Conservation (phyloP, 129 eudicot genomes). For the Heracleum sosnowskyi region DNA sequence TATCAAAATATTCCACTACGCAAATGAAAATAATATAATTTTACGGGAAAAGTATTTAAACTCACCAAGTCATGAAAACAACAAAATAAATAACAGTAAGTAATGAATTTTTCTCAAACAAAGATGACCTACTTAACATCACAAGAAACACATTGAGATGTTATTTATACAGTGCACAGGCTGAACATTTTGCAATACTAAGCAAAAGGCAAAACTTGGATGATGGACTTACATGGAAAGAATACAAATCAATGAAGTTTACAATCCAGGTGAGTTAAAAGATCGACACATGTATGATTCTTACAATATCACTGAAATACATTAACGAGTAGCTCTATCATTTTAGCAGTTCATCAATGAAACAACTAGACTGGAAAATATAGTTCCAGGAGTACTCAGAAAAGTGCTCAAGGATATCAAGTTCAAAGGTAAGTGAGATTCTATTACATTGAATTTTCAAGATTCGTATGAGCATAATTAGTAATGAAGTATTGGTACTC, state of each 20-base stretch:
- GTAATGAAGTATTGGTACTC: constrained; percentile 11
- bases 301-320: neutral
- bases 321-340: neutral
- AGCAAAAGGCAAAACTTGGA: constrained; percentile 46
- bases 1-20: no score
- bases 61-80: no score
- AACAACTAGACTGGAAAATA: constrained; percentile 85
- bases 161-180: constrained; percentile 26
- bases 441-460: constrained; percentile 1
- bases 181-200: constrained; percentile 70
- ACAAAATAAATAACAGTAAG: constrained; percentile 80
- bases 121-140: neutral
- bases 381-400: constrained; percentile 87
- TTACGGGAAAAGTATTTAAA: no score
- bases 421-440: constrained; percentile 46
- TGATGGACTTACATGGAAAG: constrained; percentile 81
- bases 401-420: constrained; percentile 67
- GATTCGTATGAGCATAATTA: constrained; percentile 14
- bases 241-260: constrained; percentile 77
- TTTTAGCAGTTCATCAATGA: constrained; percentile 77
- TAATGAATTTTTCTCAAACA: neutral
- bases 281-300: neutral
- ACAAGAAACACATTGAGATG: constrained; percentile 6
- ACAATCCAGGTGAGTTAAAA: constrained; percentile 61
- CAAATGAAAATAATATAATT: no score